phyloP scores from a whole-genome alignment of 192 early-diverging fungal genomes.

The Entomortierella chlamydospora region DNA sequence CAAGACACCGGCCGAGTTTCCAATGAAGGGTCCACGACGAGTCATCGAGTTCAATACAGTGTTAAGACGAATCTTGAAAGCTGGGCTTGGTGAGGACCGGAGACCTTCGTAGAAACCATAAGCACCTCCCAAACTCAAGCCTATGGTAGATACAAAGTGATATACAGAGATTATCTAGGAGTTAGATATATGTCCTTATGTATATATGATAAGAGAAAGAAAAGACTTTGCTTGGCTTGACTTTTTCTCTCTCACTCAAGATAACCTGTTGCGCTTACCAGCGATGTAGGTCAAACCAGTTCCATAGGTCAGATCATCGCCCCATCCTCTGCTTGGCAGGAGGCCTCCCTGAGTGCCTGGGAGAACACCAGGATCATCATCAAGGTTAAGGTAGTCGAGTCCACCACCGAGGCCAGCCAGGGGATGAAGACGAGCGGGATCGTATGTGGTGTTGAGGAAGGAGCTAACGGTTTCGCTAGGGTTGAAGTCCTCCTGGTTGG shows the following conservation, averaged over 20 bases:
- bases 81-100: conserved; percentile 63
- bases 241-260: no score
- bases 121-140: conserved; percentile 74
- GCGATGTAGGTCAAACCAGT: conserved; percentile 83
- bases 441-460: conserved; percentile 61
- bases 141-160: conserved; percentile 9
- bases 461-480: conserved; percentile 61
- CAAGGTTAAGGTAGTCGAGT: conserved; percentile 67
- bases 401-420: conserved; percentile 65
- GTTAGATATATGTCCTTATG: neutral
- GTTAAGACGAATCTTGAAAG: conserved; percentile 84
- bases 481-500: conserved; percentile 56
- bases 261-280: conserved; percentile 46
- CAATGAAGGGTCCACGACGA: conserved; percentile 85
- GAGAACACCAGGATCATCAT: conserved; percentile 41
- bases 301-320: conserved; percentile 88
- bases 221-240: neutral
- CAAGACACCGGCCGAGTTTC: conserved; percentile 83
- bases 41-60: conserved; percentile 85
- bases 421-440: conserved; percentile 59
- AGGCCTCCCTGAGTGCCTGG: conserved; percentile 57
- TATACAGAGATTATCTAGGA: neutral
- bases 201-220: neutral
- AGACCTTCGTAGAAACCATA: conserved; percentile 84
- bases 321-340: conserved; percentile 81